Evolutionary conservation across 2,329 filamentous ascomycete genomes (phyloP).

Genomic region (Leptosphaerulina australis): DNA sequence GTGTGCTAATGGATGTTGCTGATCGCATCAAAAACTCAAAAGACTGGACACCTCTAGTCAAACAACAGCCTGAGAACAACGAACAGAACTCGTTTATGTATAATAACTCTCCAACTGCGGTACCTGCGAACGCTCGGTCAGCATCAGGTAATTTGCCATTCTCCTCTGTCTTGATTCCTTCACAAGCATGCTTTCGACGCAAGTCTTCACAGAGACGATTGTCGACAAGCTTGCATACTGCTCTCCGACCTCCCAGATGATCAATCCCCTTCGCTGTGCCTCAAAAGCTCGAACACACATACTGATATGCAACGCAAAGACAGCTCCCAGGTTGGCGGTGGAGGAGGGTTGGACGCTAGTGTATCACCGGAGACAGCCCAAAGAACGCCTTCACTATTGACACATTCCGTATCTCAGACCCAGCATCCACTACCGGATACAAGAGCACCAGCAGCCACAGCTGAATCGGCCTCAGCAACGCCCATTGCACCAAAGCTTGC

Average conservation of each 20-base stretch:
- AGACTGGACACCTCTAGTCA: conserved; percentile 31
- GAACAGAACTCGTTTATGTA: conserved; percentile 1
- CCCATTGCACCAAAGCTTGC: conserved; percentile 3
- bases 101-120: conserved; percentile 16
- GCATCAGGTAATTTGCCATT: conserved; percentile 27
- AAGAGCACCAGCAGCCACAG: background rate
- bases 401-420: background rate
- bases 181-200: background rate
- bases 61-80: conserved; percentile 10
- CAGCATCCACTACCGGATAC: background rate
- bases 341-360: background rate
- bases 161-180: conserved; percentile 12
- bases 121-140: conserved; percentile 3
- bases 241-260: conserved; percentile 20
- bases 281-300: conserved; percentile 4
- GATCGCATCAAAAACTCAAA: conserved; percentile 71
- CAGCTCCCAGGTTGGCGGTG: background rate
- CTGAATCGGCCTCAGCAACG: conserved; percentile 2
- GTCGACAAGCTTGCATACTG: background rate
- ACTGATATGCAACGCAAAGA: conserved; percentile 25
- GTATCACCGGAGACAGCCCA: background rate
- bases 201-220: background rate
- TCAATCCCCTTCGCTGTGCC: background rate
- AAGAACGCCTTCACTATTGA: background rate
- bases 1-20: conserved; percentile 71